Conservation (phyloP, 2,329 filamentous ascomycete genomes). For the Talaromyces sp. region DNA sequence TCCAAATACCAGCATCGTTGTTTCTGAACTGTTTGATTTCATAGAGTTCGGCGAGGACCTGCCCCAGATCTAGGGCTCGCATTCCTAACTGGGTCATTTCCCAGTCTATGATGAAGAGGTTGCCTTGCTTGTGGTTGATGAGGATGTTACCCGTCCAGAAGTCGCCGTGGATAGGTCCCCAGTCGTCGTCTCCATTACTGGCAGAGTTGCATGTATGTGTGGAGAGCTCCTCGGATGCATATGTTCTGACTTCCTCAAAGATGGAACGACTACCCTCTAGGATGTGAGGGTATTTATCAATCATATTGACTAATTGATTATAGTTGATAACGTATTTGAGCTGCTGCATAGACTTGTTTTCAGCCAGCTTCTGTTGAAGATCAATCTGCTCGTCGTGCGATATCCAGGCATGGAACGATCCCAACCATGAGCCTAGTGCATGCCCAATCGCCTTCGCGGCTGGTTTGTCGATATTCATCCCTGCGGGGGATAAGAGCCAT, state of each 20-base stretch:
- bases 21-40: conserved; percentile 15
- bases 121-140: background rate
- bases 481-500: conserved; percentile 9
- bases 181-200: background rate
- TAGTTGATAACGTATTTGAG: conserved; percentile 18
- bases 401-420: conserved; percentile 12
- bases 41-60: conserved; percentile 18
- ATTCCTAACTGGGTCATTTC: conserved; percentile 16
- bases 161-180: conserved; percentile 18
- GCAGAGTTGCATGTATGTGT: background rate
- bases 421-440: conserved; percentile 15
- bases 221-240: conserved; percentile 5
- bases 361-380: background rate
- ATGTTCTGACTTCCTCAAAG: conserved; percentile 12
- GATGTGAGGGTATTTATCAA: conserved; percentile 10
- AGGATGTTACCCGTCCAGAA: conserved; percentile 20
- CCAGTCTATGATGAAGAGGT: conserved; percentile 17
- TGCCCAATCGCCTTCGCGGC: conserved; percentile 14
- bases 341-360: conserved; percentile 14
- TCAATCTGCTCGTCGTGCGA: conserved; percentile 2
- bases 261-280: conserved; percentile 10
- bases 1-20: conserved; percentile 12
- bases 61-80: conserved; percentile 13
- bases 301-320: background rate
- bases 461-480: background rate